Evolutionary conservation across 352 stramenopile genomes (phyloP).

Genomic region (Phytophthora tentaculata): DNA sequence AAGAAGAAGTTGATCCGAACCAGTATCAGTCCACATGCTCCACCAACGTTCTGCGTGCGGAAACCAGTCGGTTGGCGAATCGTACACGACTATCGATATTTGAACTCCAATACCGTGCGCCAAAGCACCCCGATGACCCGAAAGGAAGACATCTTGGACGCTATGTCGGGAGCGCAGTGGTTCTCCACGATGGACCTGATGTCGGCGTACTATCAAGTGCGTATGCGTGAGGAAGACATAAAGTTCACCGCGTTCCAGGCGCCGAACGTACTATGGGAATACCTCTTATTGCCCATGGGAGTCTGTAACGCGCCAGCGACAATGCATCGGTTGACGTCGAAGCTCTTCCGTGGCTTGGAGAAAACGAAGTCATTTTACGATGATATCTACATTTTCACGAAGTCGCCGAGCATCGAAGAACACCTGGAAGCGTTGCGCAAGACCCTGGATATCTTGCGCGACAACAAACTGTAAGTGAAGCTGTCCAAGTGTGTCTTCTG

Average conservation of each 20-base stretch:
- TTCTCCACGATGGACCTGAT: conserved; percentile 1
- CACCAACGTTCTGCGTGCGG: not conserved
- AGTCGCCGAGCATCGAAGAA: not conserved
- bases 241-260: conserved; percentile 1
- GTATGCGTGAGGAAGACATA: not conserved
- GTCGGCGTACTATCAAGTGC: not conserved
- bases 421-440: conserved; percentile 4
- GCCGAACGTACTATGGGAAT: conserved; percentile 13
- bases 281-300: conserved; percentile 8
- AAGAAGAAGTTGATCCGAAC: not conserved
- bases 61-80: not conserved
- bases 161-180: not conserved
- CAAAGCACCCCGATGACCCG: not conserved
- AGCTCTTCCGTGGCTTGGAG: conserved; percentile 1
- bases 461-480: conserved; percentile 14
- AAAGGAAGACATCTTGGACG: not conserved
- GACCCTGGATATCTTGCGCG: conserved; percentile 6
- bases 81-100: not conserved
- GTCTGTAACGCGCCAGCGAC: conserved; percentile 8
- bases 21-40: not conserved
- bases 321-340: conserved; percentile 8
- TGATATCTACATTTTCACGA: conserved; percentile 8
- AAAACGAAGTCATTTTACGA: conserved; percentile 12
- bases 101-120: not conserved
- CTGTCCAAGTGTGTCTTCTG: conserved; percentile 15